These are phyloP conservation scores for Fraxinus xanthoxyloides DNA, from an alignment of 305 asterid species.

Conservation along the genomic window DNA sequence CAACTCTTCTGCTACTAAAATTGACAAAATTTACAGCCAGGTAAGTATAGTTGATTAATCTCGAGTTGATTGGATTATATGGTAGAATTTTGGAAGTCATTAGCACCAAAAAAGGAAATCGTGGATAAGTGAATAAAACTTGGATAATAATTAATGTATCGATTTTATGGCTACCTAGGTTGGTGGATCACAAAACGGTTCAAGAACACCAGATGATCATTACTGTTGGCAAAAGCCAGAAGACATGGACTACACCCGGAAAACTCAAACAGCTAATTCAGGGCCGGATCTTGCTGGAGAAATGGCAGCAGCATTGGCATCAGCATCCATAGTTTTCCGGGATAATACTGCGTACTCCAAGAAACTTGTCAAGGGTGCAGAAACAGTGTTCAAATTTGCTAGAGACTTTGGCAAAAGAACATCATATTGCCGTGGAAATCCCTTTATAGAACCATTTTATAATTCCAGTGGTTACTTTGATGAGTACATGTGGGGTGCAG, in stretches of 20 bases:
- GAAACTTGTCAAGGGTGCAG: conserved; percentile 54
- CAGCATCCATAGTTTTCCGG: conserved; percentile 85
- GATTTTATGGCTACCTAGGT: conserved; percentile 37
- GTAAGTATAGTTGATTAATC: conserved; percentile 19
- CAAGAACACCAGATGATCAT: conserved; percentile 73
- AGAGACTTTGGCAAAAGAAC: conserved; percentile 37
- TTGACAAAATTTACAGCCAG: conserved; percentile 67
- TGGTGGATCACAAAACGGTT: conserved; percentile 55
- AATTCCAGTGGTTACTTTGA: conserved; percentile 71
- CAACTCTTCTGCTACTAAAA: conserved; percentile 62
- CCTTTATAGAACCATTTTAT: conserved; percentile 56
- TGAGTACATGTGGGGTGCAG: conserved; percentile 78
- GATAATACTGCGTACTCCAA: conserved; percentile 47
- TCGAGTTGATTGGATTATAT: background rate
- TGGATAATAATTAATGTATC: background rate
- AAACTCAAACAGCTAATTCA: conserved; percentile 34
- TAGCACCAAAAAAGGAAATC: background rate
- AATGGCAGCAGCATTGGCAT: conserved; percentile 80
- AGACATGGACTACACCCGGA: conserved; percentile 74
- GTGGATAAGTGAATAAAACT: background rate
- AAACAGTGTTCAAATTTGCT: conserved; percentile 54
- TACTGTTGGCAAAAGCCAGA: conserved; percentile 89
- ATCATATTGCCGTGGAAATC: conserved; percentile 50
- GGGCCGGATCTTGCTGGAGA: conserved; percentile 81
- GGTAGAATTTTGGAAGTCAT: background rate